These are phyloP conservation scores for Arachis hypogaea DNA, from an alignment of 306 rosid genomes.

Conservation along the genomic window DNA sequence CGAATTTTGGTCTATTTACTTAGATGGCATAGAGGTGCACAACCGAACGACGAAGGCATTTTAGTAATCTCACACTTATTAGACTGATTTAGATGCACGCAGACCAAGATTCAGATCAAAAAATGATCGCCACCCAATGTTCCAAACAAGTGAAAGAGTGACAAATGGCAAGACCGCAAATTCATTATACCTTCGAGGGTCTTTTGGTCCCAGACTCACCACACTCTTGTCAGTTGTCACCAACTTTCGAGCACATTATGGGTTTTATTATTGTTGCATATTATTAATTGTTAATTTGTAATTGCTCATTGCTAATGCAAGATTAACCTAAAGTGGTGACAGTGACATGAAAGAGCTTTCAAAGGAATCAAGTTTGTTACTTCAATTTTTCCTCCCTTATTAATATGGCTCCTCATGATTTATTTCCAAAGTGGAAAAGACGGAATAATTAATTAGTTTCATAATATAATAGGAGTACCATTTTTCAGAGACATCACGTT, in stretches of 20 bases:
- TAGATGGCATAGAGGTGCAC: background rate
- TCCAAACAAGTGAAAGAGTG: background rate
- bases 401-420: background rate
- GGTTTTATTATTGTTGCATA: background rate
- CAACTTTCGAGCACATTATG: background rate
- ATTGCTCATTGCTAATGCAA: background rate
- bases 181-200: background rate
- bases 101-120: background rate
- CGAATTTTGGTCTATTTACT: too few species aligned
- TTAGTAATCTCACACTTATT: background rate
- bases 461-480: background rate
- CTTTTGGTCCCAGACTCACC: conserved; percentile 2
- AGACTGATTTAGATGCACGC: background rate
- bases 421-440: background rate
- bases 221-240: conserved; percentile 5
- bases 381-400: background rate
- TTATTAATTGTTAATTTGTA: background rate
- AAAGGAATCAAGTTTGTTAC: background rate
- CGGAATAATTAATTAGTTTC: background rate
- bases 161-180: conserved; percentile 9
- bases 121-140: background rate
- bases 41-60: background rate
- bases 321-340: background rate
- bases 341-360: background rate
- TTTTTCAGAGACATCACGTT: conserved; percentile 3